Conservation (phyloP, 768 basidiomycete genomes). For the Rhodotorula diobovata region DNA sequence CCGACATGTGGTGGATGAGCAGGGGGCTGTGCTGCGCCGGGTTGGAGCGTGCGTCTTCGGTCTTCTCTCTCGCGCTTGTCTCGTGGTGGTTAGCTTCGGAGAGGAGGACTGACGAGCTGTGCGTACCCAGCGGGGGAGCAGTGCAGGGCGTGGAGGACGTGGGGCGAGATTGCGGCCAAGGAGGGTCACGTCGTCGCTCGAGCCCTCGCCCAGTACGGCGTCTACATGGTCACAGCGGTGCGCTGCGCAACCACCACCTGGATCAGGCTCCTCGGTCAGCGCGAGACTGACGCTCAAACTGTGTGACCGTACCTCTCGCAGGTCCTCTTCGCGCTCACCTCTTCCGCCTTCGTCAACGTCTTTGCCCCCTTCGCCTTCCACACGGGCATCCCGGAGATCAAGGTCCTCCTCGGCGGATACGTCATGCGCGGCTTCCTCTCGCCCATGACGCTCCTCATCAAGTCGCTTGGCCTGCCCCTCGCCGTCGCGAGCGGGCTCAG, state of each 20-base stretch:
- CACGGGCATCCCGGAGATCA: slow-evolving; percentile 75
- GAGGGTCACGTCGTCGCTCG: slow-evolving; percentile 12
- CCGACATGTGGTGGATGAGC: slow-evolving; percentile 42
- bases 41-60: slow-evolving; percentile 40
- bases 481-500: slow-evolving; percentile 75
- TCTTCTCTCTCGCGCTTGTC: background rate
- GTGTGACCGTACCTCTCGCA: background rate
- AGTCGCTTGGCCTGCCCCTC: slow-evolving; percentile 78
- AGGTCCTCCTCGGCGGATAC: slow-evolving; percentile 77
- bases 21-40: slow-evolving; percentile 39
- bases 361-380: slow-evolving; percentile 42
- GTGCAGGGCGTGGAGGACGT: slow-evolving; percentile 37
- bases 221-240: slow-evolving; percentile 38
- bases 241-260: too few relatives aligned
- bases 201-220: slow-evolving; percentile 33
- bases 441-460: slow-evolving; percentile 77
- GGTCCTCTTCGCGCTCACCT: slow-evolving; percentile 37
- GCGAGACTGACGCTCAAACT: background rate
- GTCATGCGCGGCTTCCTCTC: slow-evolving; percentile 26
- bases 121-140: slow-evolving; percentile 19
- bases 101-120: background rate
- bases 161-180: slow-evolving; percentile 29
- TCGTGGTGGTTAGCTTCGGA: too few relatives aligned
- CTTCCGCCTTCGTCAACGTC: slow-evolving; percentile 39
- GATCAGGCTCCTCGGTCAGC: background rate